phyloP scores from a whole-genome alignment of 2,329 filamentous ascomycete species.

The Pseudogymnoascus sp. region DNA sequence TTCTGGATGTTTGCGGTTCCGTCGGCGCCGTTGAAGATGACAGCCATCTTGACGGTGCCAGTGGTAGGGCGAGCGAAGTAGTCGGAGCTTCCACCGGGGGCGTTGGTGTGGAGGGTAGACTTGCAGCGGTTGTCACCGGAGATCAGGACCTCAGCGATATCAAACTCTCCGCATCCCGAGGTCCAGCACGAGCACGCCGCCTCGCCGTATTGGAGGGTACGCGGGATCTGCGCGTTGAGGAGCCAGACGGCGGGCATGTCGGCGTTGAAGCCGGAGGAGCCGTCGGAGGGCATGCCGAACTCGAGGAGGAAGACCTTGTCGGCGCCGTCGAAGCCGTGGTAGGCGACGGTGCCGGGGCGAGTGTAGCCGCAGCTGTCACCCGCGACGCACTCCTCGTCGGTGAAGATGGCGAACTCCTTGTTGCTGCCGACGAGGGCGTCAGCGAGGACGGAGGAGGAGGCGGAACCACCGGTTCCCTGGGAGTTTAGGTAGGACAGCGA shows the following conservation, averaged over 20 bases:
- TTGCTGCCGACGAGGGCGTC: constrained; percentile 41
- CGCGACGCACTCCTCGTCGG: constrained; percentile 38
- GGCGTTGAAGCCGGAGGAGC: constrained; percentile 41
- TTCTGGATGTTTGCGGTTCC: constrained; percentile 48
- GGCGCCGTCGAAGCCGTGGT: constrained; percentile 60
- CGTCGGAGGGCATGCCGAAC: constrained; percentile 62
- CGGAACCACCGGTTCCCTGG: constrained; percentile 38
- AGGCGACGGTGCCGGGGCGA: constrained; percentile 40
- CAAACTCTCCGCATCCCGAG: constrained; percentile 66
- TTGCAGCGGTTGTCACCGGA: constrained; percentile 58
- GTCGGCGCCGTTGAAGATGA: constrained; percentile 48
- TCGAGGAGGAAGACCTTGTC: constrained; percentile 68
- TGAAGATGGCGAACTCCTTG: constrained; percentile 44
- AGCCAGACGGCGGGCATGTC: constrained; percentile 72
- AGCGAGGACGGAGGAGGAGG: constrained; percentile 40
- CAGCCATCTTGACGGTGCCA: constrained; percentile 53
- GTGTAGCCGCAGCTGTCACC: constrained; percentile 38
- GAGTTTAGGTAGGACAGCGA: constrained; percentile 47
- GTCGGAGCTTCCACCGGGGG: constrained; percentile 58
- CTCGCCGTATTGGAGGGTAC: constrained; percentile 58
- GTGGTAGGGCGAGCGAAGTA: constrained; percentile 61
- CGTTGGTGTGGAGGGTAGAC: constrained; percentile 59
- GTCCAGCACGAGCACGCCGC: constrained; percentile 66
- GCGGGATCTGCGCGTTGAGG: constrained; percentile 65
- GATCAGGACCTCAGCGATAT: constrained; percentile 64